Evolutionary conservation across 306 rosid genomes (phyloP), one percentile per base, ranked within the genome.

Genomic region (Herpetospermum pedunculosum): DNA sequence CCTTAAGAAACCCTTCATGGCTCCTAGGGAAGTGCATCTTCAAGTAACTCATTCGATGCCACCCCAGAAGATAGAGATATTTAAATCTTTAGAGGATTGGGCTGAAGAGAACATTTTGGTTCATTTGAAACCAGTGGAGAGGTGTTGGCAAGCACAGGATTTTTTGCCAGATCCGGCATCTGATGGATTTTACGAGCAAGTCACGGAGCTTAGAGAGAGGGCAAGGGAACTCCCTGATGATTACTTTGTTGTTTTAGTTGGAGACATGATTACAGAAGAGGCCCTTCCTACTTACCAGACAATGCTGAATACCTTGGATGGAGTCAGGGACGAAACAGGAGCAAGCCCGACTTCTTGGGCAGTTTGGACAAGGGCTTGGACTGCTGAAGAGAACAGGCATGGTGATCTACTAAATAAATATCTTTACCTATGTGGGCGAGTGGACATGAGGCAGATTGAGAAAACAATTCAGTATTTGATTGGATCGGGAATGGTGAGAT

Each of bases 321-420:
- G 97, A 67, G 94, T 88, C 77, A 83, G 94, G 77, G 97, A 92
- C 78, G 97, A 92, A 85, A 89, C 97, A 0, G 97, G 97, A 38
- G 96, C 97, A 23, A 92, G 97, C 83, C 97, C 38, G 50, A 86
- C 89, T 74, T 75, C 97, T 47, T 92, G 97, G 97, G 97, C 90
- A 37, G 3, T 89, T 80, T 92, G 97, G 97, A 89, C 92, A n/a
- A 89, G 97, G 87, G 94, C 97, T 26, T 92, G 97, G 97, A 92
- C 97, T 71, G 97, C 97, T 68, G 97, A 92, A 74, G 97, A 92
- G 80, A 92, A 92, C 80, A 81, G 97, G 77, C 97, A 92, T 5
- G 97, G 97, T 59, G 97, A 92, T 83, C 89, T 92, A 57, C 97
- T 92, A 65, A 92, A 89, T 70, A 92, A 92, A 83, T 92, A 92